Percentiles rank a stretch among this genome's conserved stretches.
Conservation (phyloP, 2,329 filamentous ascomycete species). For the Paraphoma chrysanthemicola region DNA sequence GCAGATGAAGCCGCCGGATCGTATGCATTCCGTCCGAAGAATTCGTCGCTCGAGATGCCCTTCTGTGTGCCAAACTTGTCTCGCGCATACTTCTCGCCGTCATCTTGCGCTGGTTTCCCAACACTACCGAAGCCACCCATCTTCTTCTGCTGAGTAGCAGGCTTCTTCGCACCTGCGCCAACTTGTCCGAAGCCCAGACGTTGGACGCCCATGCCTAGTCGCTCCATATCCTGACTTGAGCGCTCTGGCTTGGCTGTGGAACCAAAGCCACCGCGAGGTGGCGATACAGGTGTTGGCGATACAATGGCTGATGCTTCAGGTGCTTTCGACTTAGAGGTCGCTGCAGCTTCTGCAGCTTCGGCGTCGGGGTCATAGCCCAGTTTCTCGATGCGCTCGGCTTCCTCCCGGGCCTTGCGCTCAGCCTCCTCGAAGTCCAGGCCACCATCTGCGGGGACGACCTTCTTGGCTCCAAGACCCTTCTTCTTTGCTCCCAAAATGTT, state of each 20-base stretch:
- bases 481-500: slow-evolving; percentile 84
- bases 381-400: slow-evolving; percentile 94
- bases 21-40: slow-evolving; percentile 89
- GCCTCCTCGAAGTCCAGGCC: slow-evolving; percentile 91
- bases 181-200: slow-evolving; percentile 89
- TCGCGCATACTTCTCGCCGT: slow-evolving; percentile 83
- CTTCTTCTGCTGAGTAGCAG: slow-evolving; percentile 70
- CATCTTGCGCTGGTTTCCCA: slow-evolving; percentile 71
- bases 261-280: slow-evolving; percentile 67
- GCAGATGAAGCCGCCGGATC: slow-evolving; percentile 82
- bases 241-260: slow-evolving; percentile 62
- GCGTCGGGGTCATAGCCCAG: slow-evolving; percentile 94
- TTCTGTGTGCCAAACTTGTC: slow-evolving; percentile 92
- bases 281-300: slow-evolving; percentile 78
- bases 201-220: slow-evolving; percentile 86
- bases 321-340: slow-evolving; percentile 48
- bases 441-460: slow-evolving; percentile 74
- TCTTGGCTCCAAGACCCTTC: slow-evolving; percentile 68
- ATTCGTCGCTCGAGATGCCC: slow-evolving; percentile 96
- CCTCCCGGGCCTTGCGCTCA: slow-evolving; percentile 95
- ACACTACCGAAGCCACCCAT: slow-evolving; percentile 90
- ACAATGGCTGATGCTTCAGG: slow-evolving; percentile 66
- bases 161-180: slow-evolving; percentile 63
- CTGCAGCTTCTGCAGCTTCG: slow-evolving; percentile 60
- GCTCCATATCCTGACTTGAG: slow-evolving; percentile 79